phyloP scores from a whole-genome alignment of 768 basidiomycete genomes.

The Boletus rex-veris region DNA sequence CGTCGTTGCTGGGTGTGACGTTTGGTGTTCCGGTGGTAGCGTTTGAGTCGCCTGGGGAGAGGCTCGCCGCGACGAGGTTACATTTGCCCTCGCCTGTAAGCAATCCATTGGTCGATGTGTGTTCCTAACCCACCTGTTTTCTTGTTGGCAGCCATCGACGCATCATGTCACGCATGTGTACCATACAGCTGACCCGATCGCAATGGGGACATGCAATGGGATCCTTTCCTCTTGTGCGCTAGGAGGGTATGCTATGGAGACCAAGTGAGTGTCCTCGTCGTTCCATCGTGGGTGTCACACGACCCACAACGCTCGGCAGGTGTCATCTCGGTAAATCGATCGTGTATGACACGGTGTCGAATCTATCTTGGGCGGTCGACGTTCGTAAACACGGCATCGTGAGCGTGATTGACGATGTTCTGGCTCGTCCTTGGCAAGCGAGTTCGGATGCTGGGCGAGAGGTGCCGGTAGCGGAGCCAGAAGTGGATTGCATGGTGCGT shows the following conservation, averaged over 20 bases:
- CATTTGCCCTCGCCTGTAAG: conserved; percentile 84
- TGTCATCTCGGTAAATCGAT: conserved; percentile 88
- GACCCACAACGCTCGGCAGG: conserved; percentile 29
- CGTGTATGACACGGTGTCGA: conserved; percentile 87
- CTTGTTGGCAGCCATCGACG: conserved; percentile 51
- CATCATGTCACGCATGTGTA: conserved; percentile 88
- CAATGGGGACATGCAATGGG: conserved; percentile 86
- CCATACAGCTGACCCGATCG: conserved; percentile 92
- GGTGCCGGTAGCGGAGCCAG: conserved; percentile 50
- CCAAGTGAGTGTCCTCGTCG: conserved; percentile 41
- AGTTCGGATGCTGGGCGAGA: conserved; percentile 58
- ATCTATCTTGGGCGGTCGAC: conserved; percentile 82
- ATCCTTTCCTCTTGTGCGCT: conserved; percentile 76
- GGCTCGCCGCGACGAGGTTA: conserved; percentile 69
- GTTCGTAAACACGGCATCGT: conserved; percentile 79
- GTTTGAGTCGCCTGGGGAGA: conserved; percentile 89
- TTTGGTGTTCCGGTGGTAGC: conserved; percentile 87
- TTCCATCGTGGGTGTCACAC: background rate
- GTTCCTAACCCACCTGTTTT: background rate
- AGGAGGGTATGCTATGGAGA: conserved; percentile 88
- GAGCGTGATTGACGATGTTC: conserved; percentile 69
- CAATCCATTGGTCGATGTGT: conserved; percentile 1
- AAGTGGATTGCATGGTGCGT: conserved; percentile 73
- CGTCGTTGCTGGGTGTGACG: conserved; percentile 79
- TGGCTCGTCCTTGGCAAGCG: conserved; percentile 68